Base-by-base conservation (phyloP, 164 flowering plant species). In the Berberis vulgaris region DNA sequence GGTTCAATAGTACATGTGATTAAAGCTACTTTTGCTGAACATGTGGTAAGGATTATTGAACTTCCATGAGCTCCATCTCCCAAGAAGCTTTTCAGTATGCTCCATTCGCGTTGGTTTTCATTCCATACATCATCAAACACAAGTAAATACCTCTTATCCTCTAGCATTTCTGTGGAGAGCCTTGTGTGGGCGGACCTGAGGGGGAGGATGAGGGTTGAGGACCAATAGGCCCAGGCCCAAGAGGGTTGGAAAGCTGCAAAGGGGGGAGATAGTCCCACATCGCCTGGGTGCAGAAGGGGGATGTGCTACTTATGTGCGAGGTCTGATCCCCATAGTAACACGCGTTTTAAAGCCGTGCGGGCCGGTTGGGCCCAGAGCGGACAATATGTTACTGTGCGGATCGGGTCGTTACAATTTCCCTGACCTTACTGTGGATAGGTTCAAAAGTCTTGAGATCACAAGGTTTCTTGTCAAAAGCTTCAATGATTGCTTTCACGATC, bases 101-200 rank as follows among this genome's bases (percentile, higher is more conserved):
- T 47, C 64, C 64, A 61, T 9, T 47, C 13, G 0, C 46, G 42
- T 0, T 26, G 53, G 6, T 47, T 12, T 1, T 61, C 54, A 46
- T 39, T 12, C 62, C 62, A 60, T 1, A 60, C 49, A 54, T 54
- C 57, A 7, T 54, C 57, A 6, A 54, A 54, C 39, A 60, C 41
- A 13, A 60, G 63, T 39, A 60, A 45, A 43, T 5, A 60, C 41
- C 7, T 61, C 64, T 45, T 61, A 13, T 41, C 52, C 50, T 4
- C 40, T 26, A 61, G 41, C 6, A 2, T n/a, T 26, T 26, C 26
- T 26, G 26, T 26, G 26, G 26, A 26, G 26, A 26, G 0, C 26
- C 26, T 26, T 26, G 26, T 26, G 26, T 26, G 26, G 26, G 26
- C 26, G 26, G 26, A 26, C 26, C 26, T 26, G 26, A 26, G 0